A percentile compares a stretch with the other conserved stretches of the same genome.
Evolutionary conservation across 2,329 filamentous ascomycete species (phyloP).

Genomic region (Neocucurbitaria cava): DNA sequence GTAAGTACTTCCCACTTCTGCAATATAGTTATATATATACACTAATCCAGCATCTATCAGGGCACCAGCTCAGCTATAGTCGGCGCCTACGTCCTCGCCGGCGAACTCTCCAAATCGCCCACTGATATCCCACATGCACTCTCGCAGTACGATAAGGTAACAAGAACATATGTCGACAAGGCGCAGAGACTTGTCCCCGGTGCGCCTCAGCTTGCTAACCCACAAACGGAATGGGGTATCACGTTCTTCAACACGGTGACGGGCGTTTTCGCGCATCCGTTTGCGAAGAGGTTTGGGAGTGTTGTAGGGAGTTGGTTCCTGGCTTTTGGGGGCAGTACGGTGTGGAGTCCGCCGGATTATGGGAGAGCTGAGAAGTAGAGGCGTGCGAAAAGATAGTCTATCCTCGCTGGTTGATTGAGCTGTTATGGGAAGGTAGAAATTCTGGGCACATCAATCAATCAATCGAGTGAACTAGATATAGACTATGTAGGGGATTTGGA

Average conservation of each 20-base stretch:
- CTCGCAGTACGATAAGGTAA: constrained; percentile 25
- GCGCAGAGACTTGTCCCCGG: constrained; percentile 34
- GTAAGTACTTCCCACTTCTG: no score
- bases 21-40: no score
- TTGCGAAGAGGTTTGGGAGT: constrained; percentile 15
- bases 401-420: no score
- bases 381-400: no score
- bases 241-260: constrained; percentile 21
- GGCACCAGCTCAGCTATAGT: constrained; percentile 45
- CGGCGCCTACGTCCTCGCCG: constrained; percentile 50
- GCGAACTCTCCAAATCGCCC: constrained; percentile 37
- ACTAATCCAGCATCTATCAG: constrained; percentile 15
- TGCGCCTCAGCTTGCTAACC: constrained; percentile 31
- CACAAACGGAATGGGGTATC: constrained; percentile 34
- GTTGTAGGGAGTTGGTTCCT: constrained; percentile 17
- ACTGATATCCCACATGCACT: constrained; percentile 30
- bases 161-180: constrained; percentile 30
- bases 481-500: no score
- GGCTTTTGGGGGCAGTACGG: constrained; percentile 20
- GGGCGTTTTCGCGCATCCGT: constrained; percentile 21
- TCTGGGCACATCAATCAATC: no score
- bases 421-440: no score
- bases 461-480: no score
- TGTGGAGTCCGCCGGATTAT: constrained; percentile 22
- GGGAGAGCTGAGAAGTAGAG: constrained; percentile 22